Evolutionary conservation across 129 eudicot species (phyloP).

Genomic region (Tagetes erecta): DNA sequence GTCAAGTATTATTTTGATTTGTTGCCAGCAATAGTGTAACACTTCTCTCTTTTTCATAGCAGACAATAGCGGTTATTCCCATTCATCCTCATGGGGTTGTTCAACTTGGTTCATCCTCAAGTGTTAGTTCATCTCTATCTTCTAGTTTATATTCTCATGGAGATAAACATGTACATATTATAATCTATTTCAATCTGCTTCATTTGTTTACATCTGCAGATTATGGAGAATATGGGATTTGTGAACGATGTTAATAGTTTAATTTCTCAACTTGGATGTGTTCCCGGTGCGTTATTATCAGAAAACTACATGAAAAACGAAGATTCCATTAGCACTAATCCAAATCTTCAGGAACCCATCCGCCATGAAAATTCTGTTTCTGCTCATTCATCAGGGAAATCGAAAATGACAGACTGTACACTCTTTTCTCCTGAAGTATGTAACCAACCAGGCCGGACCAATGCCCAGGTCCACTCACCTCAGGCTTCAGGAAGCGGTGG

Average conservation of each 20-base stretch:
- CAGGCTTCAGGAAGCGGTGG: constrained; percentile 40
- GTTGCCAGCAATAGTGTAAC: neutral
- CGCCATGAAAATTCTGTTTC: constrained; percentile 27
- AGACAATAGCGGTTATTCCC: constrained; percentile 91
- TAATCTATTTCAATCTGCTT: neutral
- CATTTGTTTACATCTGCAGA: constrained; percentile 45
- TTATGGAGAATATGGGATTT: constrained; percentile 74
- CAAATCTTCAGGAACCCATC: constrained; percentile 27
- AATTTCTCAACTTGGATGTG: constrained; percentile 76
- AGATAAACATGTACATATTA: neutral
- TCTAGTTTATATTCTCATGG: neutral
- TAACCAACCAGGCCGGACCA: constrained; percentile 29
- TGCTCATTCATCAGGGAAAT: constrained; percentile 30
- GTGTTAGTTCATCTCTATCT: constrained; percentile 50
- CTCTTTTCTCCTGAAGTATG: constrained; percentile 31
- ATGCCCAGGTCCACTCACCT: constrained; percentile 27
- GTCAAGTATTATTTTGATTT: constrained; percentile 9
- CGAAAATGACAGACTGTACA: constrained; percentile 25
- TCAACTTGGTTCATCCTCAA: constrained; percentile 76
- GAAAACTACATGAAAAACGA: constrained; percentile 50
- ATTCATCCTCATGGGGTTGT: constrained; percentile 91
- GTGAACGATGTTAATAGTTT: constrained; percentile 69
- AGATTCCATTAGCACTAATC: constrained; percentile 30
- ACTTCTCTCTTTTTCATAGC: constrained; percentile 30
- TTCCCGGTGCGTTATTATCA: constrained; percentile 64